A percentile compares a stretch with the other conserved stretches of the same genome.
These are phyloP conservation scores for Cystofilobasidium macerans DNA, from an alignment of 768 basidiomycete genomes.

Conservation along the genomic window DNA sequence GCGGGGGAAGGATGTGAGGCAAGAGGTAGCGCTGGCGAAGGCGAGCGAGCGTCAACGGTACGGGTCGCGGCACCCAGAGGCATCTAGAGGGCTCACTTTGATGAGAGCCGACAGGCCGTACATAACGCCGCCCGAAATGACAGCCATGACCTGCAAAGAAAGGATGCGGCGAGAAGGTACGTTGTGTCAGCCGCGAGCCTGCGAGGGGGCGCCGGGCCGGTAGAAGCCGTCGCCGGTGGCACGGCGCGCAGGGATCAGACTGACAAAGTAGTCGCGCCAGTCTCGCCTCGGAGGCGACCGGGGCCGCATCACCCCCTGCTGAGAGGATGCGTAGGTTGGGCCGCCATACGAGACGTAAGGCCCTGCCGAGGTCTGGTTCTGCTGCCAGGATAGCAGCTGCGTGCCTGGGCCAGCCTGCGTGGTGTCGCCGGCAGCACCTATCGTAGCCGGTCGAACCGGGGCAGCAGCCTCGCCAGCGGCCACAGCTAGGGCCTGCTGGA, in stretches of 20 bases:
- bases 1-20: slow-evolving; percentile 82
- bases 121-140: slow-evolving; percentile 72
- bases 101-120: slow-evolving; percentile 73
- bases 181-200: neutral
- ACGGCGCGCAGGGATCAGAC: slow-evolving; percentile 33
- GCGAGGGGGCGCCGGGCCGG: neutral
- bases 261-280: slow-evolving; percentile 95
- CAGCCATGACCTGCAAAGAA: slow-evolving; percentile 65
- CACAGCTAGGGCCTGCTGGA: slow-evolving; percentile 69
- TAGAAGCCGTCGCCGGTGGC: neutral
- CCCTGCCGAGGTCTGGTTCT: neutral
- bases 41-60: neutral
- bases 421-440: slow-evolving; percentile 28
- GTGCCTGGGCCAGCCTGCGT: slow-evolving; percentile 24
- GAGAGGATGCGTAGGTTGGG: slow-evolving; percentile 30
- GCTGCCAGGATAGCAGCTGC: neutral
- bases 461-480: slow-evolving; percentile 38
- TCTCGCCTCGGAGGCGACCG: slow-evolving; percentile 56
- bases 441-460: slow-evolving; percentile 17
- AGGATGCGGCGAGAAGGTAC: neutral
- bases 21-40: slow-evolving; percentile 65
- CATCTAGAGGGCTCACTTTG: slow-evolving; percentile 44
- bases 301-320: slow-evolving; percentile 34
- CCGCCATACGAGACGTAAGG: neutral
- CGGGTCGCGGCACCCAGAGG: neutral